Percentiles rank a stretch among this genome's conserved stretches.
Evolutionary conservation across 208 protist genomes (phyloP).

Genomic region (Lotmaria passim): DNA sequence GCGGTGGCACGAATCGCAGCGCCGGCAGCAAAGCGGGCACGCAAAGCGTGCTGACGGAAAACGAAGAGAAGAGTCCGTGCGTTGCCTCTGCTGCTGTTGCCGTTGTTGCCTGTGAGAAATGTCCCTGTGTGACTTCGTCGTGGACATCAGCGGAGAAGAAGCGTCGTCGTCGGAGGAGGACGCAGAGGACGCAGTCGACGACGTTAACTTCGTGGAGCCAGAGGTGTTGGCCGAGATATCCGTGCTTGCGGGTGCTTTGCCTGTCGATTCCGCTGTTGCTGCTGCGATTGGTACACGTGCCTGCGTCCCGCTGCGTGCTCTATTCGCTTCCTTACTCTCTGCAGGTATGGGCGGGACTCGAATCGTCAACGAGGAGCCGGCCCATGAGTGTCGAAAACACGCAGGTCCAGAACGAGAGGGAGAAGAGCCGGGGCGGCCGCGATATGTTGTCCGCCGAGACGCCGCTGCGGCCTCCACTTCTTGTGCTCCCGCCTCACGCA

Average conservation of each 20-base stretch:
- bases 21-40: conserved; percentile 23
- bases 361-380: background rate
- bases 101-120: background rate
- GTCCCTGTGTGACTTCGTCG: background rate
- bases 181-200: conserved; percentile 8
- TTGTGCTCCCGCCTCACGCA: background rate
- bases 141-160: background rate
- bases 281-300: background rate
- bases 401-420: background rate
- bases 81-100: background rate
- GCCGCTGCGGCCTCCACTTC: conserved; percentile 6
- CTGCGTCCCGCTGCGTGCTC: background rate
- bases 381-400: conserved; percentile 5
- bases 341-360: conserved; percentile 15
- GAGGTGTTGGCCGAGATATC: conserved; percentile 31
- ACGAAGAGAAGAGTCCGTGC: background rate
- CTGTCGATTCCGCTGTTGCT: background rate
- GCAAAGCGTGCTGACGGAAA: background rate
- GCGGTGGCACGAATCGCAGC: conserved; percentile 19
- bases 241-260: conserved; percentile 15
- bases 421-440: background rate
- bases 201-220: conserved; percentile 25
- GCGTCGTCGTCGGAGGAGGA: background rate
- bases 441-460: background rate
- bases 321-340: conserved; percentile 2